phyloP scores from a whole-genome alignment of 176 grass and related monocot species.

The Rhipidocladum racemiflorum region DNA sequence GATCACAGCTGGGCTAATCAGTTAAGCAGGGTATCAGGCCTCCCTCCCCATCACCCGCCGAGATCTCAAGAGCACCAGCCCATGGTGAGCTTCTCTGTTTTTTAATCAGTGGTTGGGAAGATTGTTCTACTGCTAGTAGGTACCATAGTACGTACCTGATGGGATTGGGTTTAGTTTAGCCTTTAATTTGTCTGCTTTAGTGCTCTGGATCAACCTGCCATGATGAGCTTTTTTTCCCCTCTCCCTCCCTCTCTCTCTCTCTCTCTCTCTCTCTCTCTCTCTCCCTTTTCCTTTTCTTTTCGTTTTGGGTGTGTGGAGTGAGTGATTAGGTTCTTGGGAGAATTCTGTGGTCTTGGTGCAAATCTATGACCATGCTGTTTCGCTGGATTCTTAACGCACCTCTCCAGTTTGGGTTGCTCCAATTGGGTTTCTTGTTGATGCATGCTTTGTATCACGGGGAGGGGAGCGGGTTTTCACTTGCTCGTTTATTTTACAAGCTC shows the following conservation, averaged over 20 bases:
- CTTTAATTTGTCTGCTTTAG: constrained; percentile 9
- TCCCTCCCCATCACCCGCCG: constrained; percentile 2
- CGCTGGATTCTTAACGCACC: neutral
- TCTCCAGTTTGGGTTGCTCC: neutral
- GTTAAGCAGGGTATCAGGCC: neutral
- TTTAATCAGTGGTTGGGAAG: constrained; percentile 15
- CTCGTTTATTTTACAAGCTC: neutral
- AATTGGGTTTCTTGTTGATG: constrained; percentile 5
- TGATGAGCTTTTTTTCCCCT: constrained; percentile 32
- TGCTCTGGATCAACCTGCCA: constrained; percentile 37
- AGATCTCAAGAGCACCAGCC: constrained; percentile 43
- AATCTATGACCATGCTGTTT: constrained; percentile 5
- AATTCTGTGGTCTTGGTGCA: neutral
- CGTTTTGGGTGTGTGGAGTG: neutral
- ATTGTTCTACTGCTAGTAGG: constrained; percentile 21
- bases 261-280: too few relatives aligned
- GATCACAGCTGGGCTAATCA: constrained; percentile 41
- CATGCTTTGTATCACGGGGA: neutral
- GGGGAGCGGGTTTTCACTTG: neutral
- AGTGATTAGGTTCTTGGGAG: neutral
- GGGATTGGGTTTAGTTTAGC: constrained; percentile 25
- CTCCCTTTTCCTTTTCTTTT: neutral
- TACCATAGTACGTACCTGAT: constrained; percentile 18
- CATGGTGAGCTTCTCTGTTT: constrained; percentile 42
- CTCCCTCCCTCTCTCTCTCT: too few relatives aligned